These are phyloP conservation scores for Nephromyces sp. DNA, from an alignment of 169 alveolate genomes.

Conservation along the genomic window DNA sequence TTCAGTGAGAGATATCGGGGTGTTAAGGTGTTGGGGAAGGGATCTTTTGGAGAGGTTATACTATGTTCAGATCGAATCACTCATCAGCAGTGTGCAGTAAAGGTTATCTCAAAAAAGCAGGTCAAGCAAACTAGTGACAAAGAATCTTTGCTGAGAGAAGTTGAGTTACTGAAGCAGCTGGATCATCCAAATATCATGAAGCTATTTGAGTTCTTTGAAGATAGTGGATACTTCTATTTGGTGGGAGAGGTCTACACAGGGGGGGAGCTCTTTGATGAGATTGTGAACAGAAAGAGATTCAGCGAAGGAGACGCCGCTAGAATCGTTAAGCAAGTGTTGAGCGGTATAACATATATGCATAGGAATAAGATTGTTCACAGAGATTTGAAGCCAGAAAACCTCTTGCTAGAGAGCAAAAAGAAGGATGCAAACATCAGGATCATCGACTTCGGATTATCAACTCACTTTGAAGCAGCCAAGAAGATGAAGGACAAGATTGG, in stretches of 20 bases:
- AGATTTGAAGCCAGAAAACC: constrained; percentile 14
- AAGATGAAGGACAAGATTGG: not conserved
- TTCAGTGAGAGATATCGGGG: constrained; percentile 50
- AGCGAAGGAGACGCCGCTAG: constrained; percentile 18
- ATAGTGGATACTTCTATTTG: constrained; percentile 37
- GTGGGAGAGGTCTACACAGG: constrained; percentile 43
- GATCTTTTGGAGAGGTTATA: constrained; percentile 81
- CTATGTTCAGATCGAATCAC: constrained; percentile 70
- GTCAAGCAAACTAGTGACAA: constrained; percentile 68
- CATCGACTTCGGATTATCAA: constrained; percentile 76
- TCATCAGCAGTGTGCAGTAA: constrained; percentile 74
- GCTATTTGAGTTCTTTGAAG: not conserved
- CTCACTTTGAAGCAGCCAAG: constrained; percentile 35
- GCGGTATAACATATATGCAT: constrained; percentile 3
- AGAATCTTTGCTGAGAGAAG: constrained; percentile 50
- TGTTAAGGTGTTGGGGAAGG: constrained; percentile 75
- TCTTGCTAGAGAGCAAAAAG: constrained; percentile 28
- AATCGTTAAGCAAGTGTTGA: not conserved
- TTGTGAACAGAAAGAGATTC: constrained; percentile 56
- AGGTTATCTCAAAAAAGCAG: constrained; percentile 70
- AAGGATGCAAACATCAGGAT: constrained; percentile 51
- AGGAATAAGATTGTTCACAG: constrained; percentile 3
- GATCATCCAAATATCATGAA: constrained; percentile 50
- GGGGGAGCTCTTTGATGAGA: constrained; percentile 77
- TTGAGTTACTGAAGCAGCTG: not conserved